These are phyloP conservation scores for Echium plantagineum DNA, from an alignment of 257 asterid genomes.

Conservation along the genomic window DNA sequence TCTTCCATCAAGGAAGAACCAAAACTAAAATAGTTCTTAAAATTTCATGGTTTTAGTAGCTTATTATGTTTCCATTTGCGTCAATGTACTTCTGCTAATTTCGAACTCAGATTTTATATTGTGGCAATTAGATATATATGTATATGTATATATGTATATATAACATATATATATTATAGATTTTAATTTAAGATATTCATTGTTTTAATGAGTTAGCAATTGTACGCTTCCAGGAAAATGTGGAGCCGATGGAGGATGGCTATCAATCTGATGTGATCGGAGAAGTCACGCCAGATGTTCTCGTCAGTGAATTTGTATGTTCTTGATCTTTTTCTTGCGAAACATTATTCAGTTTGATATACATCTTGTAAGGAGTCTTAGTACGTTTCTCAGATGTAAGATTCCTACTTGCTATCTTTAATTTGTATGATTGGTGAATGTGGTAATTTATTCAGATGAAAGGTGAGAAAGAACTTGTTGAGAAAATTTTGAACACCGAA, in stretches of 20 bases:
- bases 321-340: slow-evolving; percentile 7
- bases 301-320: slow-evolving; percentile 86
- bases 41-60: no score
- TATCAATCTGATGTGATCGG: slow-evolving; percentile 83
- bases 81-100: no score
- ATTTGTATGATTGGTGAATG: not conserved
- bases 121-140: no score
- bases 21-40: no score
- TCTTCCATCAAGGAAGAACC: no score
- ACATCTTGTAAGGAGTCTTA: not conserved
- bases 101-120: no score
- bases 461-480: slow-evolving; percentile 87
- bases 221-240: slow-evolving; percentile 42
- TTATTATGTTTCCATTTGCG: no score
- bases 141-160: no score
- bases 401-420: not conserved
- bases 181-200: no score
- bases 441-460: slow-evolving; percentile 50
- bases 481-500: slow-evolving; percentile 87
- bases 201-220: not conserved
- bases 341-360: not conserved
- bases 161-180: no score
- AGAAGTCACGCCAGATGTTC: slow-evolving; percentile 89
- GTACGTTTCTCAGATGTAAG: not conserved
- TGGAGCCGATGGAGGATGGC: slow-evolving; percentile 67